Evolutionary conservation across 768 basidiomycete species (phyloP).

Genomic region (Leccinum sublutescens): DNA sequence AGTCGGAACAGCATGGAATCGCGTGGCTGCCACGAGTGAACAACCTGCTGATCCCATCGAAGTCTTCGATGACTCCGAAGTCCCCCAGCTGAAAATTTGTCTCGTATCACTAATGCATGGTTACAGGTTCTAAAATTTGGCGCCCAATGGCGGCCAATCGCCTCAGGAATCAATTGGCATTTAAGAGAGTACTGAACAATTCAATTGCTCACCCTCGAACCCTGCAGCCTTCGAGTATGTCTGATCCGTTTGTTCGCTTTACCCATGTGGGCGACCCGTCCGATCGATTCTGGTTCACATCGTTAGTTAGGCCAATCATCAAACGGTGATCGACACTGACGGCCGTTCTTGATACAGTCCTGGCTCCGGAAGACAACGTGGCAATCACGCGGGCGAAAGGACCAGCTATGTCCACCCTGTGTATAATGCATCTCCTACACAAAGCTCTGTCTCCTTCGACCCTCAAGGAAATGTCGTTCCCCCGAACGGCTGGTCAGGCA

Average conservation of each 20-base stretch:
- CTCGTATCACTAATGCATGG: not conserved
- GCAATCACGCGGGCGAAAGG: not conserved
- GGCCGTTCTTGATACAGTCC: constrained; percentile 3
- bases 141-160: constrained; percentile 13
- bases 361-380: not conserved
- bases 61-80: not conserved
- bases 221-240: constrained; percentile 8
- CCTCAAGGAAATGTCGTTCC: not conserved
- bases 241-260: not conserved
- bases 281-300: not conserved
- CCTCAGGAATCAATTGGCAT: constrained; percentile 4
- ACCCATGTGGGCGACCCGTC: not conserved
- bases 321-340: constrained; percentile 7
- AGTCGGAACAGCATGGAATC: constrained; percentile 15
- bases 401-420: not conserved
- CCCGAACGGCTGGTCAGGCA: not conserved
- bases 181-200: not conserved
- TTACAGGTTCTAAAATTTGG: constrained; percentile 1
- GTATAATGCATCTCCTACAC: not conserved
- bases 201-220: not conserved
- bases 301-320: constrained; percentile 13
- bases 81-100: not conserved
- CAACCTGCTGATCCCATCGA: not conserved
- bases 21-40: constrained; percentile 20
- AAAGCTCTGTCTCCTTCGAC: not conserved